Conservation (phyloP, 2,329 filamentous ascomycete species). For the Nemania bipapillata region DNA sequence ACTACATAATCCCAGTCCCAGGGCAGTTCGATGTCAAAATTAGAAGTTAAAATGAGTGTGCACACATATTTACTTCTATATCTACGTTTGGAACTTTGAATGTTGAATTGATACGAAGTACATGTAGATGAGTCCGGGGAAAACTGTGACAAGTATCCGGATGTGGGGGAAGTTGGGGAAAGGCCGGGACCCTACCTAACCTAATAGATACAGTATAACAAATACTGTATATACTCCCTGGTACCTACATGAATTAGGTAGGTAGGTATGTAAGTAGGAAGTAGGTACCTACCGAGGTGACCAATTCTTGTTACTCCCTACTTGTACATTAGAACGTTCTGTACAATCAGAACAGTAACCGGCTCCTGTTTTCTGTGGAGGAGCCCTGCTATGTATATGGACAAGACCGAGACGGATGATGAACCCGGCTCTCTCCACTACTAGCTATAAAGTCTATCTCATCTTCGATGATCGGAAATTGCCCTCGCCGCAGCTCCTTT, state of each 20-base stretch:
- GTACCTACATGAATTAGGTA: too few relatives aligned
- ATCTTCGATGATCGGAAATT: conserved; percentile 42
- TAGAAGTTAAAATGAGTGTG: too few relatives aligned
- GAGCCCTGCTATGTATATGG: conserved; percentile 2
- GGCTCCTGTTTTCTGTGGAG: background rate
- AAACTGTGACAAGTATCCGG: background rate
- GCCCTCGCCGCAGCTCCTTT: conserved; percentile 42
- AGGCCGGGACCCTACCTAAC: conserved; percentile 12
- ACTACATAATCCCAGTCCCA: too few relatives aligned
- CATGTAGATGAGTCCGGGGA: background rate
- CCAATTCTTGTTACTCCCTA: too few relatives aligned
- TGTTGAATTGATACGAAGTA: too few relatives aligned
- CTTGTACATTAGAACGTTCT: too few relatives aligned
- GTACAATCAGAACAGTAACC: background rate
- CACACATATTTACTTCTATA: too few relatives aligned
- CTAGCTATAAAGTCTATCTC: background rate
- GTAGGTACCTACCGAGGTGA: too few relatives aligned
- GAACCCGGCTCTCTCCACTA: conserved; percentile 7
- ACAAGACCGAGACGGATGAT: conserved; percentile 2
- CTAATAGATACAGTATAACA: too few relatives aligned
- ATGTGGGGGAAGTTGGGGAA: conserved; percentile 39
- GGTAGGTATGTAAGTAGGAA: too few relatives aligned
- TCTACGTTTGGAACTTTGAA: too few relatives aligned
- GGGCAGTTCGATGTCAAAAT: too few relatives aligned
- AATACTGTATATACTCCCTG: background rate